These are phyloP conservation scores for Aegilops bicornis DNA, from an alignment of 176 grass and related monocot species.

Conservation along the genomic window DNA sequence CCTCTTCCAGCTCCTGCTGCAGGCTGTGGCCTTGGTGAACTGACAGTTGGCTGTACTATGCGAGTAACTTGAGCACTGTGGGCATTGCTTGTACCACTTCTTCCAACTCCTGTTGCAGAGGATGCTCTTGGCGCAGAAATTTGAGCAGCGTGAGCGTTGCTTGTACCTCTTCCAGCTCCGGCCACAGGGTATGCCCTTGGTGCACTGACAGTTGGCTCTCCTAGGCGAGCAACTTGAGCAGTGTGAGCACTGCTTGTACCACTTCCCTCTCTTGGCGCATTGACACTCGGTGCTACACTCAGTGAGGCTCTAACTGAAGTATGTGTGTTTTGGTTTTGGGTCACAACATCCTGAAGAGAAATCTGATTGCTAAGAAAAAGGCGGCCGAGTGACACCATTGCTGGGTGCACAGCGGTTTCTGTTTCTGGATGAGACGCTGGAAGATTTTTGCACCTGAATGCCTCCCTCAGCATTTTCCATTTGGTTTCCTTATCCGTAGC, in stretches of 20 bases:
- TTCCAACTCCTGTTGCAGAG: neutral
- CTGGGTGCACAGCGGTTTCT: slow-evolving; percentile 8
- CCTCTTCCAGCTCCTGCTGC: neutral
- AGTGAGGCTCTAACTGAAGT: neutral
- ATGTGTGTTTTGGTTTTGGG: neutral
- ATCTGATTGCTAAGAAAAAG: neutral
- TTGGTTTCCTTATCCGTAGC: slow-evolving; percentile 69
- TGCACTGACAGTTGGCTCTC: neutral
- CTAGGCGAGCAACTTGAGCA: neutral
- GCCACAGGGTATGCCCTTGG: neutral
- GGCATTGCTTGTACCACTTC: neutral
- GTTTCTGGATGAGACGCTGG: slow-evolving; percentile 40
- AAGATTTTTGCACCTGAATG: slow-evolving; percentile 33
- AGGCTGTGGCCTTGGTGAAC: neutral
- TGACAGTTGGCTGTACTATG: neutral
- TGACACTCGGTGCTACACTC: neutral
- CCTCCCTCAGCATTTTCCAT: slow-evolving; percentile 61
- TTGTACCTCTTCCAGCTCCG: neutral
- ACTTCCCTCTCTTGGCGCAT: neutral
- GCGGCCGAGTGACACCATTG: neutral
- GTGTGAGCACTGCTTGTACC: neutral
- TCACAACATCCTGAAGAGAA: neutral
- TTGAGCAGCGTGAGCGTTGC: neutral
- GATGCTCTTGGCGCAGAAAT: neutral
- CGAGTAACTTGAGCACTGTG: neutral